These are phyloP conservation scores for Incumbomyces delicatus DNA, from an alignment of 2,329 filamentous ascomycete genomes.

Conservation along the genomic window DNA sequence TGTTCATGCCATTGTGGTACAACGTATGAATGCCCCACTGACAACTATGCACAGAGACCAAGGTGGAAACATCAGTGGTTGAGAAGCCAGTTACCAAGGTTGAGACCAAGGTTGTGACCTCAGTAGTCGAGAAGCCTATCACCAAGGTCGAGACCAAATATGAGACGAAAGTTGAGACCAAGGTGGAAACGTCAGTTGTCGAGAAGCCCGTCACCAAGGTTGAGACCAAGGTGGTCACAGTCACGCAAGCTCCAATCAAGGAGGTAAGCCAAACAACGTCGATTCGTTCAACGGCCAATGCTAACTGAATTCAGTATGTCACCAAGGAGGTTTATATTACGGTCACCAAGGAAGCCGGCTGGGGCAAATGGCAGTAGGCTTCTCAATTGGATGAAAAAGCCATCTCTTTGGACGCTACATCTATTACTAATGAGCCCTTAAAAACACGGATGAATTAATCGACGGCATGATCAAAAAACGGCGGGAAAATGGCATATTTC, in stretches of 20 bases:
- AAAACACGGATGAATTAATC: no score
- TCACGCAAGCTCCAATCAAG: slow-evolving; percentile 1
- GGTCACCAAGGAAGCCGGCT: not conserved
- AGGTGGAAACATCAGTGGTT: not conserved
- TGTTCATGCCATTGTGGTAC: no score
- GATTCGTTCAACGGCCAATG: not conserved
- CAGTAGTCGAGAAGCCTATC: not conserved
- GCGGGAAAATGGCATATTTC: no score
- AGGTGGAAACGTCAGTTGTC: no score
- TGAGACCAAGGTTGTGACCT: not conserved
- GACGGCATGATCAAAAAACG: no score
- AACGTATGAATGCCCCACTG: not conserved
- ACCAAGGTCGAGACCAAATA: not conserved
- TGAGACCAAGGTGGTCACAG: not conserved
- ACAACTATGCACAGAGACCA: not conserved
- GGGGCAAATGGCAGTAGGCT: not conserved
- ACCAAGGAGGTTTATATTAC: not conserved
- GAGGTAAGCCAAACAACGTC: not conserved
- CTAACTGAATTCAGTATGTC: not conserved
- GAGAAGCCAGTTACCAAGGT: not conserved
- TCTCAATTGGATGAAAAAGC: not conserved
- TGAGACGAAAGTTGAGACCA: no score
- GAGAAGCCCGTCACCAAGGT: not conserved
- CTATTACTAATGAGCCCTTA: not conserved
- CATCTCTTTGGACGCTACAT: not conserved